Conservation (phyloP, 257 asterid species). For the Voacanga thouarsii region DNA sequence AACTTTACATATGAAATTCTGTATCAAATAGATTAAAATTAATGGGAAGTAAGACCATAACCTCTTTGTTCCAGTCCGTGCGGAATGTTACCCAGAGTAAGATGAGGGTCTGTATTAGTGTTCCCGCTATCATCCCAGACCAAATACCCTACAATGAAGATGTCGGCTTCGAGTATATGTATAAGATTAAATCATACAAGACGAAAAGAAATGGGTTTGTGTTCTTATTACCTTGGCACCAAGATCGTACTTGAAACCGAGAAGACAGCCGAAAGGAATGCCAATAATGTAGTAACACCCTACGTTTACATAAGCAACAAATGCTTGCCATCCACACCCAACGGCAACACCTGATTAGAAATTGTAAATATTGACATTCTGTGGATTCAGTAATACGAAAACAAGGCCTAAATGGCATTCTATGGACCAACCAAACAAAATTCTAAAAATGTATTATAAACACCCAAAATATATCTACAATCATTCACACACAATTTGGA, state of each 20-base stretch:
- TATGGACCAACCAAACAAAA: too few relatives aligned
- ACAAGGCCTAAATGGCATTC: too few relatives aligned
- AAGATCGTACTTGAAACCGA: constrained; percentile 50
- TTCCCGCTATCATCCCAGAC: constrained; percentile 90
- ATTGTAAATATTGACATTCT: background rate
- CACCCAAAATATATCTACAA: too few relatives aligned
- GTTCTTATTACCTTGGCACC: constrained; percentile 53
- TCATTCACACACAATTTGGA: too few relatives aligned
- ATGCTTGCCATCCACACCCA: constrained; percentile 85
- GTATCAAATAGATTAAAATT: too few relatives aligned
- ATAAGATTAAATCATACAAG: too few relatives aligned
- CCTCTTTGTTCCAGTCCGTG: constrained; percentile 79
- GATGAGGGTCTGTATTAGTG: constrained; percentile 73
- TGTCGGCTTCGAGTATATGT: too few relatives aligned
- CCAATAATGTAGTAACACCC: constrained; percentile 47
- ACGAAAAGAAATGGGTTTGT: too few relatives aligned
- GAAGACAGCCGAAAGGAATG: constrained; percentile 40
- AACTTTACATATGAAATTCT: too few relatives aligned
- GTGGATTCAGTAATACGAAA: too few relatives aligned
- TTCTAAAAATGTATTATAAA: too few relatives aligned
- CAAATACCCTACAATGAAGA: constrained; percentile 59
- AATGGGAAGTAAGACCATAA: background rate
- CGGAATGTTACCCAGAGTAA: constrained; percentile 69
- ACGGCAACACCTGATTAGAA: constrained; percentile 60
- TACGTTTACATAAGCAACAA: constrained; percentile 66